Percentiles rank a stretch among this genome's conserved stretches.
Conservation (phyloP, 2,329 filamentous ascomycete species). For the Ramularia endophylla region DNA sequence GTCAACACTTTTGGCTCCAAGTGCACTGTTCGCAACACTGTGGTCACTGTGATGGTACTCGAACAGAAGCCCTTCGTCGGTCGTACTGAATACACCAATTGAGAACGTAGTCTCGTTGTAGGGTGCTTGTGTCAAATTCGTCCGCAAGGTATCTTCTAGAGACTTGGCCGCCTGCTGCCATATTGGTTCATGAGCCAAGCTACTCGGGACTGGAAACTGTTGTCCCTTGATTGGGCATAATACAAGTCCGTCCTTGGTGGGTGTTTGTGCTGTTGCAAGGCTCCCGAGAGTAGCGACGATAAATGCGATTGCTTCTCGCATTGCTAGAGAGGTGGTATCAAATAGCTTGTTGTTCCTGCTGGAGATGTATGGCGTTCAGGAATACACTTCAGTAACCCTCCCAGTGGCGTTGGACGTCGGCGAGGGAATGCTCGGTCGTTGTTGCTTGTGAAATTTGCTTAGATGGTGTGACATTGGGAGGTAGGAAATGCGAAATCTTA, state of each 20-base stretch:
- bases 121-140: constrained; percentile 10
- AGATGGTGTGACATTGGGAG: no score
- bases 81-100: constrained; percentile 13
- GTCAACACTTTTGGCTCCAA: constrained; percentile 12
- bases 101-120: constrained; percentile 19
- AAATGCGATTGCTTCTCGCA: neutral
- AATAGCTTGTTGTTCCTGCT: no score
- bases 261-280: neutral
- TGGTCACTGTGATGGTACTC: constrained; percentile 15
- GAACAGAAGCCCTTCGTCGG: constrained; percentile 9
- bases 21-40: constrained; percentile 7
- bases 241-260: neutral
- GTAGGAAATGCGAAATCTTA: no score
- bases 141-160: constrained; percentile 11
- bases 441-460: no score
- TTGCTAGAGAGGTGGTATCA: no score
- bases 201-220: constrained; percentile 13
- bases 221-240: constrained; percentile 19
- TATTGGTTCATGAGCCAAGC: constrained; percentile 7
- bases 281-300: neutral
- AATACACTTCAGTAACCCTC: no score
- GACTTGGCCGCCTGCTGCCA: constrained; percentile 10
- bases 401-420: no score
- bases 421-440: no score
- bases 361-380: no score